Conservation (phyloP, 2,329 filamentous ascomycete genomes). For the Alternaria angustiovoidea region DNA sequence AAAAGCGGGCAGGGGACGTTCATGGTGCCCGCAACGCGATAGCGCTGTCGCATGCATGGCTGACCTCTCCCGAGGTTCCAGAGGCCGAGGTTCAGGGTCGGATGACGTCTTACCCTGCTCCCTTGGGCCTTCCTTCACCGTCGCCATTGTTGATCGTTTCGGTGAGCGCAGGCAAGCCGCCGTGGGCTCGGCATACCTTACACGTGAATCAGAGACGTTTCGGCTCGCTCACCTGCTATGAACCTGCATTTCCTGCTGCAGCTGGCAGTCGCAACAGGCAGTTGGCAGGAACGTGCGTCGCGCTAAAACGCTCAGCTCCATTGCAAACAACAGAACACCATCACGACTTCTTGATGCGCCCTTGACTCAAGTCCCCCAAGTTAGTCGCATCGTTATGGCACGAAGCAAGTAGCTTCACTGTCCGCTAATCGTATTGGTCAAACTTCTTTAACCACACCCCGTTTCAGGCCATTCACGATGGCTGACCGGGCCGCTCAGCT, state of each 20-base stretch:
- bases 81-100: conserved; percentile 40
- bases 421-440: background rate
- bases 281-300: conserved; percentile 28
- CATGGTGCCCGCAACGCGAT: conserved; percentile 31
- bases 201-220: background rate
- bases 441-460: background rate
- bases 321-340: conserved; percentile 23
- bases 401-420: conserved; percentile 7
- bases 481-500: conserved; percentile 36
- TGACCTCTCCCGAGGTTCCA: conserved; percentile 47
- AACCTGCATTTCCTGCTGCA: background rate
- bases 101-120: conserved; percentile 16
- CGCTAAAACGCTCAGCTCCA: conserved; percentile 26
- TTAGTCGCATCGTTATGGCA: conserved; percentile 13
- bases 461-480: conserved; percentile 28
- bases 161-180: background rate
- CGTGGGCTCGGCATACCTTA: background rate
- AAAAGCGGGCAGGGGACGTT: conserved; percentile 27
- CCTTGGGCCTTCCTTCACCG: conserved; percentile 2
- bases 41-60: conserved; percentile 39
- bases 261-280: conserved; percentile 10
- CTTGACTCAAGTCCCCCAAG: background rate
- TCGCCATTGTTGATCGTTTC: background rate
- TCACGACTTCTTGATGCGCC: conserved; percentile 1
- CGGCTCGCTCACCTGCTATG: background rate